phyloP scores from a whole-genome alignment of 768 basidiomycete species.

The Mrakia blollopis region DNA sequence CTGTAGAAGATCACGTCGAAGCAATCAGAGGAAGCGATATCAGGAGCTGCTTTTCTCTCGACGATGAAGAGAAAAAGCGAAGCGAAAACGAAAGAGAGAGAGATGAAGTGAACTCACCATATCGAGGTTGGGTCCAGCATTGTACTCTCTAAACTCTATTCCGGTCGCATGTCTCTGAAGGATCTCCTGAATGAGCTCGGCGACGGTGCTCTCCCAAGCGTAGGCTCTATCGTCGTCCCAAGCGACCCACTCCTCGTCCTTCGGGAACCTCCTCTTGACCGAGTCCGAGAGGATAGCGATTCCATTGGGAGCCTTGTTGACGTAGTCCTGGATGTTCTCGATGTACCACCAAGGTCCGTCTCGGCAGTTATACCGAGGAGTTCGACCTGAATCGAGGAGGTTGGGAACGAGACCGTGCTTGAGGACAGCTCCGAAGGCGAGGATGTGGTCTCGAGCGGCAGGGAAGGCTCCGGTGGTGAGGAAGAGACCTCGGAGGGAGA shows the following conservation, averaged over 20 bases:
- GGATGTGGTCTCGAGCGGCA: constrained; percentile 79
- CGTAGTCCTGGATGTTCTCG: constrained; percentile 96
- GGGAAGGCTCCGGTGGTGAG: constrained; percentile 75
- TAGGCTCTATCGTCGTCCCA: constrained; percentile 86
- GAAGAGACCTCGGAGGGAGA: constrained; percentile 87
- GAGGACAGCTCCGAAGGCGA: constrained; percentile 50
- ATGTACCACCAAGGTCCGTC: constrained; percentile 99
- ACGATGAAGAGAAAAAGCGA: no score
- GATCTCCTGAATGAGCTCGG: constrained; percentile 95
- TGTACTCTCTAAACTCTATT: constrained; percentile 90
- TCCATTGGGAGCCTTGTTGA: constrained; percentile 74
- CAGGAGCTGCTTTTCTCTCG: not conserved
- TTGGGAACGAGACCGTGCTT: constrained; percentile 75
- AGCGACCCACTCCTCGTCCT: constrained; percentile 85
- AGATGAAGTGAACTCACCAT: constrained; percentile 45
- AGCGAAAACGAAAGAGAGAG: no score
- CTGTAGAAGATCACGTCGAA: not conserved
- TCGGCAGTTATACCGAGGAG: constrained; percentile 86
- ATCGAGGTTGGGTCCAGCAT: constrained; percentile 94
- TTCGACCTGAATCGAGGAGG: constrained; percentile 79
- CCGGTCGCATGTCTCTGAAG: constrained; percentile 88
- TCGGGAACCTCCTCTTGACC: constrained; percentile 89
- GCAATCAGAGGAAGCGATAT: not conserved
- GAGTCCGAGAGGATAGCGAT: constrained; percentile 68
- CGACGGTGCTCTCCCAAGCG: constrained; percentile 70